Conservation (phyloP, 352 stramenopile species). For the Pythium dissotocum region DNA sequence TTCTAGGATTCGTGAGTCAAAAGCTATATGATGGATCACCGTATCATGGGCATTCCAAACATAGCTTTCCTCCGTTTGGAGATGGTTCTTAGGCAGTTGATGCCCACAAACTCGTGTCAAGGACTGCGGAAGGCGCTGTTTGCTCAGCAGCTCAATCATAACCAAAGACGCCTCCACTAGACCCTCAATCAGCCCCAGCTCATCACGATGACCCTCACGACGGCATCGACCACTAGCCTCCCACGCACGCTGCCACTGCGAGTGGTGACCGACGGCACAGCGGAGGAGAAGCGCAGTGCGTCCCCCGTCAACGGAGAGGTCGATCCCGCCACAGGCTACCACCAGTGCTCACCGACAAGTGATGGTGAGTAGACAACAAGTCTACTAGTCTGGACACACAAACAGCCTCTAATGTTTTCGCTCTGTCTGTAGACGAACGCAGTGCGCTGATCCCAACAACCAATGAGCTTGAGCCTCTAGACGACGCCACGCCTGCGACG, state of each 20-base stretch:
- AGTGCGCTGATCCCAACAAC: slow-evolving; percentile 26
- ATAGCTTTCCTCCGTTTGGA: background rate
- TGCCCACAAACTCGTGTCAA: no score
- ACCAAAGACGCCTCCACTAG: background rate
- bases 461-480: slow-evolving; percentile 26
- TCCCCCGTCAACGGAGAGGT: background rate
- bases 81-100: background rate
- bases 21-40: no score
- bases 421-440: slow-evolving; percentile 27
- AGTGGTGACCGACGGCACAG: slow-evolving; percentile 2
- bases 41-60: background rate
- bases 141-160: background rate
- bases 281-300: slow-evolving; percentile 15
- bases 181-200: background rate
- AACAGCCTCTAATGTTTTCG: background rate
- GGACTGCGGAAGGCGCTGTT: no score
- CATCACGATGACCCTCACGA: background rate
- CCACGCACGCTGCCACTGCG: slow-evolving; percentile 8
- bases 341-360: slow-evolving; percentile 11
- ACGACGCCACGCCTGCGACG: background rate
- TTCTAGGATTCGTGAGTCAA: background rate
- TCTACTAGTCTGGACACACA: background rate
- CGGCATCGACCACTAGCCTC: background rate
- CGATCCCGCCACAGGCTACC: background rate
- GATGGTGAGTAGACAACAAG: slow-evolving; percentile 5